Percentiles rank a stretch among this genome's conserved stretches.
phyloP scores from a whole-genome alignment of 2,329 filamentous ascomycete species.

The Gnomoniopsis sp. region DNA sequence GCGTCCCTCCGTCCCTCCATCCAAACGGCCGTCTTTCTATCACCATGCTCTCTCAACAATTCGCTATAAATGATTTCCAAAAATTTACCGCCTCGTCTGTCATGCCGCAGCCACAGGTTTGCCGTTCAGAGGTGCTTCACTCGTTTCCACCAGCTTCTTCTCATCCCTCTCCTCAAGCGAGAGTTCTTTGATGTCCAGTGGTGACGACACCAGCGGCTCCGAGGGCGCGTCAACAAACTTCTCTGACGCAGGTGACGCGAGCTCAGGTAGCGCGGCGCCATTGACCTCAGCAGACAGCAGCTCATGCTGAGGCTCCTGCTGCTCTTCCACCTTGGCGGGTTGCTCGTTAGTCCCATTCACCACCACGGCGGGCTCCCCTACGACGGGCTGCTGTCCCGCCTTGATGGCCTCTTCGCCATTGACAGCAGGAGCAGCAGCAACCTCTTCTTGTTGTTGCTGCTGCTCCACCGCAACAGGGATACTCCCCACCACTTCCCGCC shows the following conservation, averaged over 20 bases:
- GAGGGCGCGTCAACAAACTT: slow-evolving; percentile 6
- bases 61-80: neutral
- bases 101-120: slow-evolving; percentile 11
- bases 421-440: slow-evolving; percentile 9
- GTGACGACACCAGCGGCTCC: slow-evolving; percentile 2
- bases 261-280: slow-evolving; percentile 2
- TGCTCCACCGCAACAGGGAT: slow-evolving; percentile 32
- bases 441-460: slow-evolving; percentile 11
- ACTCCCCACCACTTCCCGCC: slow-evolving; percentile 47
- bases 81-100: neutral
- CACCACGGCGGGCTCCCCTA: neutral
- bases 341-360: too few species aligned
- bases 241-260: neutral
- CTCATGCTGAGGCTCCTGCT: slow-evolving; percentile 3
- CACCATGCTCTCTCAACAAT: too few species aligned
- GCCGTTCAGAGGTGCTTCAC: neutral
- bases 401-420: slow-evolving; percentile 11
- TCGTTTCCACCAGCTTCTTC: slow-evolving; percentile 3
- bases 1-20: too few species aligned
- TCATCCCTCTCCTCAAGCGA: slow-evolving; percentile 17
- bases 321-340: slow-evolving; percentile 11
- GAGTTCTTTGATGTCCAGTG: slow-evolving; percentile 19
- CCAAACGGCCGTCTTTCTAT: too few species aligned
- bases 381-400: slow-evolving; percentile 2
- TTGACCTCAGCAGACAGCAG: neutral